phyloP scores from a whole-genome alignment of 164 flowering plant species.

The Saururus chinensis region DNA sequence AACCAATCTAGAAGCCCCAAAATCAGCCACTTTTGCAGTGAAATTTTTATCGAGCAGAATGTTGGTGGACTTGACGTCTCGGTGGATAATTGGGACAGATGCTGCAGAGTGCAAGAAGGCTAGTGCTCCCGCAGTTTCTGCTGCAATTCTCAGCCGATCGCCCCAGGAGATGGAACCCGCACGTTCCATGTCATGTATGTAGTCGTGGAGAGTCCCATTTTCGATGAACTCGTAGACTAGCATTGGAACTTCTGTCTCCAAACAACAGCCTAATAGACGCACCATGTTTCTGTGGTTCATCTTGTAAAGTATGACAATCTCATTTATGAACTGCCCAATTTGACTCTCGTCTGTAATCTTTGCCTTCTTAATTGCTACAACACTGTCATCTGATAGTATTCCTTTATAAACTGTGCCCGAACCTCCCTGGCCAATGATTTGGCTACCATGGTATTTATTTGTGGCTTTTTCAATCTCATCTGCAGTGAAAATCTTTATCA shows the following conservation, averaged over 20 bases:
- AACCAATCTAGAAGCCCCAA: conserved; percentile 26
- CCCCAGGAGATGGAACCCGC: conserved; percentile 14
- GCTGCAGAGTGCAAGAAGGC: conserved; percentile 29
- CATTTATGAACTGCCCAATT: conserved; percentile 17
- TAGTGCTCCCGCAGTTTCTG: conserved; percentile 21
- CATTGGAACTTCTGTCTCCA: conserved; percentile 18
- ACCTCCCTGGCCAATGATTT: conserved; percentile 8
- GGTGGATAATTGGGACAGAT: conserved; percentile 19
- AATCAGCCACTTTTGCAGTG: conserved; percentile 27
- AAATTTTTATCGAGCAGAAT: conserved; percentile 19
- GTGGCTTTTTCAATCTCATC: conserved; percentile 9
- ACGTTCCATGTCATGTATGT: conserved; percentile 1
- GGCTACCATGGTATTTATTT: conserved; percentile 4
- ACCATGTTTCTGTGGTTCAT: conserved; percentile 19
- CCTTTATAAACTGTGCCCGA: conserved; percentile 14
- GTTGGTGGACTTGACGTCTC: conserved; percentile 31
- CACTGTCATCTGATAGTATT: conserved; percentile 6
- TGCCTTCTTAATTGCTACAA: conserved; percentile 14
- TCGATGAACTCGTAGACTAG: conserved; percentile 17
- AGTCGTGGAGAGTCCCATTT: conserved; percentile 13
- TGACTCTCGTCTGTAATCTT: conserved; percentile 12
- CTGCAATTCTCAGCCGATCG: conserved; percentile 16
- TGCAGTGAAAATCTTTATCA: conserved; percentile 3
- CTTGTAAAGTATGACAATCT: conserved; percentile 14
- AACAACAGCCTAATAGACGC: conserved; percentile 16